Evolutionary conservation across 805 yeast species (phyloP), one percentile per base, ranked within the genome.

Genomic region (Candida yuanshanica): DNA sequence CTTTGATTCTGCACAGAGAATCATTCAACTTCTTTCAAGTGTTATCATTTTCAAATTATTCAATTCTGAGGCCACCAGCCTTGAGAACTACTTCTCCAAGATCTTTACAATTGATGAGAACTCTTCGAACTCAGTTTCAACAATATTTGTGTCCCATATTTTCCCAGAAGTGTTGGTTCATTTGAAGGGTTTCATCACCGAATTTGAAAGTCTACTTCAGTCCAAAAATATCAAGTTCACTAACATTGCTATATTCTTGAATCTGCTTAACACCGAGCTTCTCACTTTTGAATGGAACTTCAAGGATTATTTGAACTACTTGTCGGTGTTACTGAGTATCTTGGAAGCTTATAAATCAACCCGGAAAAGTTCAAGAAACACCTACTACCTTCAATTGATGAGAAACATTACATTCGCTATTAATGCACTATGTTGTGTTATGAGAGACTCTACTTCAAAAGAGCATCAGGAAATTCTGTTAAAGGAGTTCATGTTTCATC

Each of bases 1-100:
- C 41, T 51, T 48, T 24, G 50, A 48, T n/a, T 49, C 60, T 6
- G 47, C 60, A 23, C 59, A 63, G 4, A 59, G 58, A 29, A 52
- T 71, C 18, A 49, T 51, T 11, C 55, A 59, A 21, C 55, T 66
- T 1, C 46, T 74, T 5, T 53, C 74, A 2, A 54, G 60, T 12
- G 55, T 66, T 7, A 60, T 72, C 36, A 59, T 72, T 4, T 55
- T 66, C 4, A 63, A 56, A 38, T 34, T 55, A 1, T 46, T 56
- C 35, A 52, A 44, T 7, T 36, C 36, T 16, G 62, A 53, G 10
- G 47, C 57, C 11, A 38, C 38, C 14, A 29, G 47, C 1, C 33
- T 55, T 4, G 58, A 56, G 20, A n/a, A 33, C 4, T 58, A 55
- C 33, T 33, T 56, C 18, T 29, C 38, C 3, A 33, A 47, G 0